Percentiles rank a stretch among this genome's conserved stretches.
Conservation (phyloP, 106 monocot genomes). For the Platanthera zijinensis region DNA sequence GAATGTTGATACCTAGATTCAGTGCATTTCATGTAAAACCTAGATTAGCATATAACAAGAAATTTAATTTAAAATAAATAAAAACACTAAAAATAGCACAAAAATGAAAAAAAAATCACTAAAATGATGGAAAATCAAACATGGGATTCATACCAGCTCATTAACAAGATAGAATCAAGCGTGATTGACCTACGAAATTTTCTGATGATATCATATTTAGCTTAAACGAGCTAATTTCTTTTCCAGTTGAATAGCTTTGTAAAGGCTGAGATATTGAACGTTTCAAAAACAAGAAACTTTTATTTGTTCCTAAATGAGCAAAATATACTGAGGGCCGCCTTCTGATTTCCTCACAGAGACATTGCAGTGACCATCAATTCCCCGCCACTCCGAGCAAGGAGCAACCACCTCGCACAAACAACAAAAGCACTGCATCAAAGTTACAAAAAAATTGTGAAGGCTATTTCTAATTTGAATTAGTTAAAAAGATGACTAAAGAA, state of each 20-base stretch:
- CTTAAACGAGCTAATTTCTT: background rate
- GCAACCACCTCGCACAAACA: conserved; percentile 28
- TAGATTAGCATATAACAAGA: too few species aligned
- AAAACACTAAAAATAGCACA: background rate
- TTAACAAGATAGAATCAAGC: background rate
- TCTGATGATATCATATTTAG: background rate
- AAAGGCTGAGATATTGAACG: background rate
- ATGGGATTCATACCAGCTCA: background rate
- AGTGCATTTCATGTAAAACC: too few species aligned
- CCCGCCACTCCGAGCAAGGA: conserved; percentile 27
- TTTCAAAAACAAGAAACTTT: background rate
- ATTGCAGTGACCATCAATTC: conserved; percentile 29
- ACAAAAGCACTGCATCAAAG: conserved; percentile 42
- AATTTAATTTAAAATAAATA: background rate
- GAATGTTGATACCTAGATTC: too few species aligned
- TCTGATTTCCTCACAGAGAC: background rate
- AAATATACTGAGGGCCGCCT: background rate
- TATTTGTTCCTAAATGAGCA: background rate
- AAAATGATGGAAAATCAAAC: background rate
- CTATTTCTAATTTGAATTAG: too few species aligned
- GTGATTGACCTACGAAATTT: background rate
- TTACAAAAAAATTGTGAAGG: background rate
- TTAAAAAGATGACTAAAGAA: too few species aligned
- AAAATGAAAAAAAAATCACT: background rate
- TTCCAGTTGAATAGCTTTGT: background rate